Conservation (phyloP, 2,329 filamentous ascomycete species). For the Penicillium verrucosum region DNA sequence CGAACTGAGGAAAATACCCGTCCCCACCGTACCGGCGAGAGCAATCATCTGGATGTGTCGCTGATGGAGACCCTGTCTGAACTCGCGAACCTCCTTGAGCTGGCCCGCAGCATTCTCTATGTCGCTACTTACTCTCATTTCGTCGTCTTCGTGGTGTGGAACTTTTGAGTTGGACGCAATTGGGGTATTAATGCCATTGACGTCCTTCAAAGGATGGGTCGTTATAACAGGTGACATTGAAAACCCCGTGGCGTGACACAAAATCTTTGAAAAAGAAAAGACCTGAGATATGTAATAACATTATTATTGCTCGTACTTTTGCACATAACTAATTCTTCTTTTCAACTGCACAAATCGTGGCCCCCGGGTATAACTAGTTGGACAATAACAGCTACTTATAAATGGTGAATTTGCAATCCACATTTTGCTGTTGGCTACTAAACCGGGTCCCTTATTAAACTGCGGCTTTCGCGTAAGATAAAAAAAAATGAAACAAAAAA, state of each 20-base stretch:
- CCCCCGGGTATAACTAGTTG: background rate
- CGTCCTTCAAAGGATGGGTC: background rate
- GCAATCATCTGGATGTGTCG: slow-evolving; percentile 40
- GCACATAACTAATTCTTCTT: background rate
- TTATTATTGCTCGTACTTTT: slow-evolving; percentile 1
- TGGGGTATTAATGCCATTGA: slow-evolving; percentile 2
- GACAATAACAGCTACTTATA: background rate
- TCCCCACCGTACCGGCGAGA: slow-evolving; percentile 39
- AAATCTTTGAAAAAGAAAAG: background rate
- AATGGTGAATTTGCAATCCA: slow-evolving; percentile 1
- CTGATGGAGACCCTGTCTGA: slow-evolving; percentile 30
- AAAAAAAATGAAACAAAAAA: background rate
- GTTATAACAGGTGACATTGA: background rate
- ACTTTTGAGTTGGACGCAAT: slow-evolving; percentile 7
- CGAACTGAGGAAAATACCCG: slow-evolving; percentile 38
- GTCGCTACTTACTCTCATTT: slow-evolving; percentile 13
- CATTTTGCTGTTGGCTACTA: background rate
- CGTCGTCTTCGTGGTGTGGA: slow-evolving; percentile 3
- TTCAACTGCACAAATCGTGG: background rate
- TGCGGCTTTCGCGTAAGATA: background rate
- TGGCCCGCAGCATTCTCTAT: slow-evolving; percentile 21
- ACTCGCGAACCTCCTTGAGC: slow-evolving; percentile 19
- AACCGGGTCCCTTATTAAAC: background rate
- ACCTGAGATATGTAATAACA: background rate
- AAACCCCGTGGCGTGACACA: background rate